These are phyloP conservation scores for Botrytis fragariae DNA, from an alignment of 2,329 filamentous ascomycete species.

Conservation along the genomic window DNA sequence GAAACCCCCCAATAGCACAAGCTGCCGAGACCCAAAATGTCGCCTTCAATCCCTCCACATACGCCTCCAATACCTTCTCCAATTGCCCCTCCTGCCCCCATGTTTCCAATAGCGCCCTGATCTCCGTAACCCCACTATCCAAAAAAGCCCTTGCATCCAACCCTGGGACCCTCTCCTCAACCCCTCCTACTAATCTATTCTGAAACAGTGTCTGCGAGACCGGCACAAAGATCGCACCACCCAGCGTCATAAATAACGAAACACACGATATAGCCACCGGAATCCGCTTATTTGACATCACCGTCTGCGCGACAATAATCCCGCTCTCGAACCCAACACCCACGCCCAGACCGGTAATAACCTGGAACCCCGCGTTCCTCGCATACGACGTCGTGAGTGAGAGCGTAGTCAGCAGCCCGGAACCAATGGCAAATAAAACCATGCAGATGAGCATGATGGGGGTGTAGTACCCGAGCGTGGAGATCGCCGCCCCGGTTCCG, in stretches of 20 bases:
- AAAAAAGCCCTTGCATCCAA: slow-evolving; percentile 50
- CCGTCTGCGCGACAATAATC: slow-evolving; percentile 47
- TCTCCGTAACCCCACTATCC: slow-evolving; percentile 52
- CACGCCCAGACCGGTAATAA: slow-evolving; percentile 41
- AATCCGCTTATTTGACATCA: slow-evolving; percentile 48
- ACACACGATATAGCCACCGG: slow-evolving; percentile 52
- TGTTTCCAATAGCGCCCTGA: slow-evolving; percentile 44
- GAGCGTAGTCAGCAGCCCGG: slow-evolving; percentile 45
- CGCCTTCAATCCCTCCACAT: slow-evolving; percentile 54
- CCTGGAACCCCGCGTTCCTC: slow-evolving; percentile 59
- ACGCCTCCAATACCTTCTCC: slow-evolving; percentile 49
- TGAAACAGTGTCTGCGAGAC: slow-evolving; percentile 66
- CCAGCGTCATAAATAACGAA: slow-evolving; percentile 63
- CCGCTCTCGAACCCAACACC: slow-evolving; percentile 31
- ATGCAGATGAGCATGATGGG: slow-evolving; percentile 45
- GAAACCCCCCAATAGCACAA: slow-evolving; percentile 39
- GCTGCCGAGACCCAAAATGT: slow-evolving; percentile 53
- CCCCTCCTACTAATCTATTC: slow-evolving; percentile 56
- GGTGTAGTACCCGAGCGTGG: slow-evolving; percentile 46
- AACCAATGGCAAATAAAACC: slow-evolving; percentile 40
- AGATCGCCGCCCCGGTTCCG: slow-evolving; percentile 40
- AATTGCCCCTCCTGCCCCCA: slow-evolving; percentile 45
- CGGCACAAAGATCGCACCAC: slow-evolving; percentile 63
- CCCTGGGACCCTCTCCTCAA: slow-evolving; percentile 45
- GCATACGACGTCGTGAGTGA: slow-evolving; percentile 42